Conservation (phyloP, 163 green algal genomes). For the Scenedesmus sp. region DNA sequence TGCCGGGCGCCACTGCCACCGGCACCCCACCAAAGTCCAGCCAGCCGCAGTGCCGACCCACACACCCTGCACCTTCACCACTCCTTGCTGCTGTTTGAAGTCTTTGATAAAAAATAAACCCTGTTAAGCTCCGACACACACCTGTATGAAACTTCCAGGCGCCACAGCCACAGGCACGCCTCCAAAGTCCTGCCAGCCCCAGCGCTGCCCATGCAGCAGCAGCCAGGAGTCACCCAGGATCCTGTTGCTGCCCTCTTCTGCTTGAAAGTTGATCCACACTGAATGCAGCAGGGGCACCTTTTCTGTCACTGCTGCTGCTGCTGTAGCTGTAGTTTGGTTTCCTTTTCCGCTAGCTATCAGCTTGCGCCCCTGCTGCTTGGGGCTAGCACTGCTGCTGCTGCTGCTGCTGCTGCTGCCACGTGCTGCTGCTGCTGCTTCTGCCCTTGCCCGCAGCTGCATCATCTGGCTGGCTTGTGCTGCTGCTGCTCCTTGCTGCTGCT, state of each 20-base stretch:
- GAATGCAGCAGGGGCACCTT: constrained; percentile 74
- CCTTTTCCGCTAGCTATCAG: not conserved
- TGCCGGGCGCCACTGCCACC: too few species aligned
- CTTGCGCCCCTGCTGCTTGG: not conserved
- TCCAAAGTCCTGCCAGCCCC: constrained; percentile 74
- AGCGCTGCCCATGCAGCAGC: constrained; percentile 64
- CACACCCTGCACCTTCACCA: not conserved
- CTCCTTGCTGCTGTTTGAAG: not conserved
- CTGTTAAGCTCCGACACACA: not conserved
- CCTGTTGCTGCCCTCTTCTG: constrained; percentile 61
- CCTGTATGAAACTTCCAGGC: constrained; percentile 75
- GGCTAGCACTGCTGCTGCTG: not conserved
- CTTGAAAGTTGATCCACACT: constrained; percentile 85
- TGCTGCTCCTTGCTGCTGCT: not conserved
- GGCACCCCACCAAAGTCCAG: not conserved
- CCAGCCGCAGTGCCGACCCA: not conserved
- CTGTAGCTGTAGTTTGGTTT: not conserved
- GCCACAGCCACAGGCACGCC: constrained; percentile 72
- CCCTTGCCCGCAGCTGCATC: not conserved
- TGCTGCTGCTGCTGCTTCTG: constrained; percentile 18
- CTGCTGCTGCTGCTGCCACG: constrained; percentile 13
- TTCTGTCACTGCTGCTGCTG: not conserved
- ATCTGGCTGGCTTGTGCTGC: not conserved
- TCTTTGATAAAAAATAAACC: too few species aligned
- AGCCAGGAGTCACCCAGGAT: constrained; percentile 75